Evolutionary conservation across 768 basidiomycete species (phyloP).

Genomic region (Rhodosporidiobolus odoratus): DNA sequence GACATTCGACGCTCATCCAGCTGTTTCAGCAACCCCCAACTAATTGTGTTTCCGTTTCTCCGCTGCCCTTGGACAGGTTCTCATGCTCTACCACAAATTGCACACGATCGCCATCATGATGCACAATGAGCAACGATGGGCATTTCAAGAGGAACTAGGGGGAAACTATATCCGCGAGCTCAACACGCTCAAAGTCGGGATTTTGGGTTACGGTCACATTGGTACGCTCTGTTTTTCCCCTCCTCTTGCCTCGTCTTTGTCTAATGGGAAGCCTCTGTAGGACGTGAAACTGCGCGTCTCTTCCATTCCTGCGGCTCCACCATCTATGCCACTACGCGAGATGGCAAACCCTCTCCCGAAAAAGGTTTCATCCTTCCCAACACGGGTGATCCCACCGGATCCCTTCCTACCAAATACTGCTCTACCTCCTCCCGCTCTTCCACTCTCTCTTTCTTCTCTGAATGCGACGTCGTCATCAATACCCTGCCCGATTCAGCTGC

Average conservation of each 20-base stretch:
- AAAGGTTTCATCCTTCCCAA: conserved; percentile 28
- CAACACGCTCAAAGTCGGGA: conserved; percentile 17
- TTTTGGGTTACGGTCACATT: conserved; percentile 33
- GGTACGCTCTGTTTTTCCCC: background rate
- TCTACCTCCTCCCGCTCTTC: background rate
- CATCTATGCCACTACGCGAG: conserved; percentile 23
- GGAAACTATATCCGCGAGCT: conserved; percentile 33
- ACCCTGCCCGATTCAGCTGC: conserved; percentile 20
- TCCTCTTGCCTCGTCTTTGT: too few relatives aligned
- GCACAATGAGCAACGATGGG: conserved; percentile 22
- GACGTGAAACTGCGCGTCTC: conserved; percentile 29
- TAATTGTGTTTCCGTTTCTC: background rate
- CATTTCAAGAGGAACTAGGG: background rate
- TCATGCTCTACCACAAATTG: conserved; percentile 27
- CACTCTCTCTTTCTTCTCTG: conserved; percentile 12
- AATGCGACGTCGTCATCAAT: conserved; percentile 35
- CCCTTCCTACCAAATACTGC: conserved; percentile 23
- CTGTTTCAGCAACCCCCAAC: too few relatives aligned
- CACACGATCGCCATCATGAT: background rate
- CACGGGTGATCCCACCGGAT: conserved; percentile 33
- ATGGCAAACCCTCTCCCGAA: background rate
- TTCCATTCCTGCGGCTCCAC: conserved; percentile 8
- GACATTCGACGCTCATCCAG: too few relatives aligned
- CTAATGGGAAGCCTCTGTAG: background rate
- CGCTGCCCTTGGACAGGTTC: background rate